phyloP scores from a whole-genome alignment of 257 asterid species.

The Lantana camara region DNA sequence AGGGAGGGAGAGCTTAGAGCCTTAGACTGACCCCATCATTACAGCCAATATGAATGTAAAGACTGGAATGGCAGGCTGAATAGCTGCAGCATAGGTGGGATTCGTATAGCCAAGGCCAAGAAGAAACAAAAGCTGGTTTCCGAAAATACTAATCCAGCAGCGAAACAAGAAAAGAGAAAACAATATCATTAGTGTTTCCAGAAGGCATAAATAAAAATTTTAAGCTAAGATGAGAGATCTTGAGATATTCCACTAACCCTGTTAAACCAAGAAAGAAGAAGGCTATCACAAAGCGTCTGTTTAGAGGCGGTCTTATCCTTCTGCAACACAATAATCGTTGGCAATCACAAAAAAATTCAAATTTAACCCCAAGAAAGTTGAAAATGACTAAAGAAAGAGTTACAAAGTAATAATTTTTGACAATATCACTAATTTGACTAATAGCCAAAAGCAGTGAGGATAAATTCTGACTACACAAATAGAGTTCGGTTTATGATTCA shows the following conservation, averaged over 20 bases:
- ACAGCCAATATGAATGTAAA: conserved; percentile 89
- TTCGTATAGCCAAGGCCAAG: conserved; percentile 94
- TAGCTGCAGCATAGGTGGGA: conserved; percentile 96
- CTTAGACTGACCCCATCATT: conserved; percentile 78
- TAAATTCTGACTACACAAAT: not conserved
- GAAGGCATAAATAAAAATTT: conserved; percentile 7
- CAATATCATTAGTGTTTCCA: conserved; percentile 23
- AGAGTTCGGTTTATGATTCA: not conserved
- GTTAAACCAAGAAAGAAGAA: conserved; percentile 96
- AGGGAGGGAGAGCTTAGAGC: conserved; percentile 22
- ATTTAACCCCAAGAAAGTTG: not conserved
- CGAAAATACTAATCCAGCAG: conserved; percentile 66
- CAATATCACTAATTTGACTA: conserved; percentile 2
- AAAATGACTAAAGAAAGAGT: conserved; percentile 7
- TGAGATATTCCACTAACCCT: conserved; percentile 59
- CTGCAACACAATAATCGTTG: conserved; percentile 46
- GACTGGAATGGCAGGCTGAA: conserved; percentile 97
- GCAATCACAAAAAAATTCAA: not conserved
- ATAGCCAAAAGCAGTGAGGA: conserved; percentile 10
- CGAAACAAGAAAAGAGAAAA: conserved; percentile 18
- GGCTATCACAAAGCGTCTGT: conserved; percentile 55
- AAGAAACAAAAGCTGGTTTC: conserved; percentile 94
- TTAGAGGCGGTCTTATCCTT: conserved; percentile 71
- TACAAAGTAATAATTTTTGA: not conserved
- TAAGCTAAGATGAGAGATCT: not conserved